Base-by-base conservation (phyloP, 208 protist genomes). In the Leishmania tropica region DNA sequence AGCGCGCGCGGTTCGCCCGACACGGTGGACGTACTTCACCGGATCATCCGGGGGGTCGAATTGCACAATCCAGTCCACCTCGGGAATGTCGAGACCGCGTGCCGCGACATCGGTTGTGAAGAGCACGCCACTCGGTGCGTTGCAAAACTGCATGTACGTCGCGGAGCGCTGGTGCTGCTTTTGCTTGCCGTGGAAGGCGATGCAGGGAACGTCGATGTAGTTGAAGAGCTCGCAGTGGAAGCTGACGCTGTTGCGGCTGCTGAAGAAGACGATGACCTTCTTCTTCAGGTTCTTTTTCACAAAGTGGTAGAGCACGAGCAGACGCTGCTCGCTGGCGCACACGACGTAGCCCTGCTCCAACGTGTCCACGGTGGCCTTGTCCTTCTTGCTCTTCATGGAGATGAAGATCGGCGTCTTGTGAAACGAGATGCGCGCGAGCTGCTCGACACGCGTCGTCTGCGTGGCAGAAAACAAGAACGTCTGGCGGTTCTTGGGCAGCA, bases 21-120 rank as follows among this genome's bases (percentile, higher is more conserved):
- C 99, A 70, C 99, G 94, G 87, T 99, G 99, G 76, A 99, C 99
- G 88, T 99, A 99, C 90, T 99, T 99, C 78, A 99, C 99, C n/a
- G 99, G 98, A 87, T 99, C 98, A 93, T 99, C 99, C 28, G 99
- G 98, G 13, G 99, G 99, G 85, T 99, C 99, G 87, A 98, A 99
- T 95, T 99, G 99, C 21, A 99, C 98, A 78, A 99, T 99, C 99
- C 99, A 99, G 94, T 99, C 99, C 19, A 99, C 99, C 45, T 91
- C 90, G 3, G 99, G 99, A 87, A 99, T 99, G 89, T 99, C 99
- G 0, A 99, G 92, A 28, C 99, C 97, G 84, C 99, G 97, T 0
- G 99, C 99, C 5, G 99, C 99, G 11, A 99, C 99, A 92, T 99
- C 99, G 31, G 99, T 99, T 35, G 97, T 99, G 56, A 99, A 95